phyloP scores from a whole-genome alignment of 73 alveolate species.

The Durusdinium trenchii region DNA sequence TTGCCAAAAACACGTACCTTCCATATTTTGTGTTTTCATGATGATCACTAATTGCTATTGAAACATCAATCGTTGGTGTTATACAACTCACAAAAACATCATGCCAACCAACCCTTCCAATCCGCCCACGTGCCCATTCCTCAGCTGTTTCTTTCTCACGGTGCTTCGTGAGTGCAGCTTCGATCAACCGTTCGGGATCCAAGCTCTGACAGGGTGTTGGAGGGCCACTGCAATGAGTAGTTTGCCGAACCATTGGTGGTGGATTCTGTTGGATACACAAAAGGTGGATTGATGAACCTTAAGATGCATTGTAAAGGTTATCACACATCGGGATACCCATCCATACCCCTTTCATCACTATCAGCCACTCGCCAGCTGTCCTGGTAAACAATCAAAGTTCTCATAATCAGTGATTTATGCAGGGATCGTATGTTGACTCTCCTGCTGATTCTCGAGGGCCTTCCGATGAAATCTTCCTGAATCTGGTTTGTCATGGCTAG shows the following conservation, averaged over 20 bases:
- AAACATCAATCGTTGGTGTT: neutral
- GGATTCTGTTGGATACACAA: too few relatives aligned
- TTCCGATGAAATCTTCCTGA: slow-evolving; percentile 2
- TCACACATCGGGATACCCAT: neutral
- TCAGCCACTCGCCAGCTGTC: neutral
- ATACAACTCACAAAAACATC: neutral
- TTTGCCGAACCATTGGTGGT: too few relatives aligned
- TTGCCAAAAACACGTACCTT: neutral
- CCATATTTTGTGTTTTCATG: neutral
- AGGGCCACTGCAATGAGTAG: too few relatives aligned
- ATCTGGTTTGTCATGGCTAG: neutral
- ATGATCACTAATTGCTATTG: neutral
- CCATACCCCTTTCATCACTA: neutral
- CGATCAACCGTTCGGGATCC: too few relatives aligned
- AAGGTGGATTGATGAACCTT: neutral
- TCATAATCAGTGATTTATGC: neutral
- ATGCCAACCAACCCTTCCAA: neutral
- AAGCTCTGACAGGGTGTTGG: too few relatives aligned
- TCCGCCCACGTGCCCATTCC: neutral
- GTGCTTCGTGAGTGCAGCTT: too few relatives aligned
- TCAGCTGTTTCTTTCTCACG: neutral
- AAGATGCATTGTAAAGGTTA: neutral
- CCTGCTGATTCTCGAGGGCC: neutral
- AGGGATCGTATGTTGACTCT: neutral
- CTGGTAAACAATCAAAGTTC: neutral